Evolutionary conservation across 352 stramenopile genomes (phyloP).

Genomic region (Globisporangium barbulae): DNA sequence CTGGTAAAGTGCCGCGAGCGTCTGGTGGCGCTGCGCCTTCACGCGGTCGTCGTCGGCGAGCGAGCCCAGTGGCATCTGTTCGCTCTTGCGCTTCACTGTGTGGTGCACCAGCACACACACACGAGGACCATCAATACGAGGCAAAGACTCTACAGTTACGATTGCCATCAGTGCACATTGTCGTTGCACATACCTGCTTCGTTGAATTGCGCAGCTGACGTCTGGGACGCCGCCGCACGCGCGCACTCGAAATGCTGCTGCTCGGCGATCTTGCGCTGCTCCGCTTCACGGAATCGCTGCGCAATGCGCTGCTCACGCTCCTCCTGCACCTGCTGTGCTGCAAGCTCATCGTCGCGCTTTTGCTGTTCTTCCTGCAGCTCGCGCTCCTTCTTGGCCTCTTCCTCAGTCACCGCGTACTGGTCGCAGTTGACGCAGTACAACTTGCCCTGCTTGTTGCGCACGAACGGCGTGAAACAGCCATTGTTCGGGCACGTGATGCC

Average conservation of each 20-base stretch:
- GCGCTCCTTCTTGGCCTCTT: conserved; percentile 58
- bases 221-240: conserved; percentile 8
- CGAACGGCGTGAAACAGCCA: conserved; percentile 74
- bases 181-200: conserved; percentile 24
- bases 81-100: conserved; percentile 52
- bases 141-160: too few species aligned
- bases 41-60: conserved; percentile 36
- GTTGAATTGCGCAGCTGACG: conserved; percentile 4
- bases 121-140: not conserved
- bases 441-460: conserved; percentile 75
- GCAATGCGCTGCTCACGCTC: conserved; percentile 42
- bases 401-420: conserved; percentile 72
- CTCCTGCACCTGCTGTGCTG: conserved; percentile 31
- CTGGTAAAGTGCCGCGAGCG: conserved; percentile 65
- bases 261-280: conserved; percentile 48
- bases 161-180: not conserved
- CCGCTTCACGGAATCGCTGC: conserved; percentile 65
- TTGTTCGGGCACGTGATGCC: conserved; percentile 58
- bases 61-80: conserved; percentile 17
- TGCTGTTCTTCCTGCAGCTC: conserved; percentile 36
- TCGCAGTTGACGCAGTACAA: conserved; percentile 81
- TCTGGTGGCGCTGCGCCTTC: conserved; percentile 45
- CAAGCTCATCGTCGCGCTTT: conserved; percentile 38
- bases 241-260: conserved; percentile 18
- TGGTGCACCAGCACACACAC: not conserved